Base-by-base conservation (phyloP, 1,284 basidiomycete species). In the Ustanciosporium gigantosporum region DNA sequence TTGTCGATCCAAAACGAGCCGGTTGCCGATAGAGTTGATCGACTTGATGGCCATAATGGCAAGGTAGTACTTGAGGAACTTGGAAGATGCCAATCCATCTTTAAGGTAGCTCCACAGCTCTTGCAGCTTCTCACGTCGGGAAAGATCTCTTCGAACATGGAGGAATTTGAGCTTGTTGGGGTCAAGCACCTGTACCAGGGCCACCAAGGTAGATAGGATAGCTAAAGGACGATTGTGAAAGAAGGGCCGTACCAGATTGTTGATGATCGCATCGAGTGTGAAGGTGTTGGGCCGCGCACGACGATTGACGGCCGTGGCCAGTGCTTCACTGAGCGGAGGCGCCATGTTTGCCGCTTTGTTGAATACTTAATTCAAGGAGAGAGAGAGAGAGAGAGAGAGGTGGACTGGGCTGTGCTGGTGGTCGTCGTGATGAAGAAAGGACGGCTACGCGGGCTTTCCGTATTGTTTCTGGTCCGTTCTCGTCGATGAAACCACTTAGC, bases 21-120 rank as follows among this genome's bases (percentile, higher is more conserved):
- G 35, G 25, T 65, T 53, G 2, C 65, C 66, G 13, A 66, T 38
- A 16, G 55, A 48, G 25, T 70, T 68, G 53, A 70, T 38, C 17
- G 42, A 24, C 39, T 67, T 60, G 32, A 62, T 31, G 34, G 55
- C 14, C 19, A 56, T 32, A 19, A 70, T 25, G 14, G 46, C 25
- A 6, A 60, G 37, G 34, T 66, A 70, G 29, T 34, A 16, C 17
- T 25, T n/a, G 9, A 57, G 35, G 37, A 41, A 37, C 11, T 32
- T 23, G 19, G 43, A 38, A 3, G 19, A 3, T 16, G 17, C 40
- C 3, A 41, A 11, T 9, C 24, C 40, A 3, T 31, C 13, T 5
- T 16, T 5, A 7, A 32, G 7, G 6, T 29, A 19, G 7, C 4
- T 4, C 8, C 11, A 24, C 15, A 41, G 16, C 9, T 25, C 22